Evolutionary conservation across 805 yeast genomes (phyloP), one percentile per base, ranked within the genome.

Genomic region (Clavispora fructus): DNA sequence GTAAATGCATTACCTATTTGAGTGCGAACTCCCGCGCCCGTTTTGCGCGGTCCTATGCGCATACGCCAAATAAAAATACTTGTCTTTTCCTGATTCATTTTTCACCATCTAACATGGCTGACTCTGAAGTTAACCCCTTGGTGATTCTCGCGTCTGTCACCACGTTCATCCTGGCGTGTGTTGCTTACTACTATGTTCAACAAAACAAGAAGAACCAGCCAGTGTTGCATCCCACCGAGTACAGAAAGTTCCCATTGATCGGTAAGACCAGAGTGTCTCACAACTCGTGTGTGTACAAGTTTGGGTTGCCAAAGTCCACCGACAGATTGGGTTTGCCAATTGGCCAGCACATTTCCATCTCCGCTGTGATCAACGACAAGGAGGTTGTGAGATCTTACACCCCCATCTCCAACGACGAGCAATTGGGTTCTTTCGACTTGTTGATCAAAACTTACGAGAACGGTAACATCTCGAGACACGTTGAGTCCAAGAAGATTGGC

Each of bases 271-370:
- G 82, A 35, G 73, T 92, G 23, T 76, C 86, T 35, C 92, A 87
- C 64, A 89, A 91, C 67, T 78, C 95, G 26, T 87, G 91, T 39
- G 68, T 89, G 48, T 87, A 88, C 70, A 79, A 91, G 61, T 89
- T 92, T 61, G 87, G 84, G 11, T 77, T 92, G 56, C 96, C 96
- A 44, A 75, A 78, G 52, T 75, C 83, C 32, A 75, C 79, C 43
- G 90, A 87, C 62, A 73, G 81, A 40, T 77, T 92, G 51, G 97
- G 97, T 9, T 76, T 92, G 53, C 97, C 97, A 46, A 84, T 88
- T 60, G 98, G 98, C 44, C 97, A 92, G 71, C 97, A 92, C 64
- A 84, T 92, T 61, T 79, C 89, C 39, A 81, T 91, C 57, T 79
- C 80, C 17, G 92, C 95, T 16, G 71, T 66, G 38, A 83, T 90